Conservation (phyloP, 306 rosid genomes). For the Oemleria cerasiformis region DNA sequence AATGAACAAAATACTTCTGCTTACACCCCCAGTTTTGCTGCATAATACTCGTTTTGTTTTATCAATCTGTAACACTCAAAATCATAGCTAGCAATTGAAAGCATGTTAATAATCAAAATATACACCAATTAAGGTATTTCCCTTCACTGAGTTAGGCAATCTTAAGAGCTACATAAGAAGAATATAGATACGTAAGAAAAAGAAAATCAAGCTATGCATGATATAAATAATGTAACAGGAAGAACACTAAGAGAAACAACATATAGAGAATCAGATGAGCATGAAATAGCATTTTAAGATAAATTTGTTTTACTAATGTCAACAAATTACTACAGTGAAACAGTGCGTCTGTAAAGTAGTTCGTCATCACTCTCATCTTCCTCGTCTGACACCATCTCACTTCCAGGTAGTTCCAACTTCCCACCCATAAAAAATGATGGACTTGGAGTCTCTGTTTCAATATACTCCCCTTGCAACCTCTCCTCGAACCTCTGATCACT, state of each 20-base stretch:
- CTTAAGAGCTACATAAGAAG: not conserved
- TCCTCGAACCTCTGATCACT: conserved; percentile 96
- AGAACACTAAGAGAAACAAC: not conserved
- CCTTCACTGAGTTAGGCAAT: not conserved
- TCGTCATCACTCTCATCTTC: conserved; percentile 82
- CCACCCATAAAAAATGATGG: conserved; percentile 84
- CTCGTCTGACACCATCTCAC: conserved; percentile 66
- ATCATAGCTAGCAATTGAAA: not conserved
- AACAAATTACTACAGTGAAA: conserved; percentile 44
- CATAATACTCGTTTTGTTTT: not conserved
- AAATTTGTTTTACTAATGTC: not conserved
- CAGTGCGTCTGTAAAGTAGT: conserved; percentile 67
- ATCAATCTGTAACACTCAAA: not conserved
- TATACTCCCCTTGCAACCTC: conserved; percentile 76
- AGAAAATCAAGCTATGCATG: not conserved
- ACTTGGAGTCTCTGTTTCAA: conserved; percentile 72
- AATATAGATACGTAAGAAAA: not conserved
- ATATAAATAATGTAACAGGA: not conserved
- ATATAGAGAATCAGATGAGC: not conserved
- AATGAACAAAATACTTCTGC: not conserved
- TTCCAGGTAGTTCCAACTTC: conserved; percentile 71
- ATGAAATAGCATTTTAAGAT: conserved; percentile 7
- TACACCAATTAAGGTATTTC: not conserved
- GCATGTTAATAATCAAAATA: not conserved
- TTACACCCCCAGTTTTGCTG: not conserved